Percentiles rank a stretch among this genome's conserved stretches.
phyloP scores from a whole-genome alignment of 2,329 filamentous ascomycete genomes.

The Endoconidiophora laricicola region DNA sequence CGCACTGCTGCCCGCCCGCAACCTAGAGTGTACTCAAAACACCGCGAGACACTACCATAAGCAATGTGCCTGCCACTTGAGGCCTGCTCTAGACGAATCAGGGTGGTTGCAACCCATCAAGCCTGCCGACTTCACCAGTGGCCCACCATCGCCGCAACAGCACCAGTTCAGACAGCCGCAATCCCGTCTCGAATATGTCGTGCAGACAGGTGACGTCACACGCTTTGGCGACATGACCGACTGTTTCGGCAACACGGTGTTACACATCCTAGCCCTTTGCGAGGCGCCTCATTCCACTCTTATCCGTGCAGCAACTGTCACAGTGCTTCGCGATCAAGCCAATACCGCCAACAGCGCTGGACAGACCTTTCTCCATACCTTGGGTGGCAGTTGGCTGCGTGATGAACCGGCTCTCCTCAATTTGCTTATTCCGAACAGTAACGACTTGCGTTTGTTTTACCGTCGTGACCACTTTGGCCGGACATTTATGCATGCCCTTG shows the following conservation, averaged over 20 bases:
- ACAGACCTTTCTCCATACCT: slow-evolving; percentile 33
- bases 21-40: too few relatives aligned
- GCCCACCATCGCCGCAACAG: too few relatives aligned
- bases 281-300: slow-evolving; percentile 15
- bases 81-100: slow-evolving; percentile 15
- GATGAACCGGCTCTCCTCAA: slow-evolving; percentile 13
- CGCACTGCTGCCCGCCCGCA: slow-evolving; percentile 1
- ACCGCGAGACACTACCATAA: too few relatives aligned
- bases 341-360: slow-evolving; percentile 26
- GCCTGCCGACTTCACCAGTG: too few relatives aligned
- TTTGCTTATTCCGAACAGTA: slow-evolving; percentile 17
- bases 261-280: slow-evolving; percentile 30
- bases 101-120: slow-evolving; percentile 18
- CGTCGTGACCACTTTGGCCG: slow-evolving; percentile 34
- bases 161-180: too few relatives aligned
- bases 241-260: slow-evolving; percentile 30
- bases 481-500: slow-evolving; percentile 32
- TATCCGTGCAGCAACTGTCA: slow-evolving; percentile 12
- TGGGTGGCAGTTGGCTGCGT: slow-evolving; percentile 23
- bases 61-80: slow-evolving; percentile 19
- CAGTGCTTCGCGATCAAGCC: neutral
- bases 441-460: slow-evolving; percentile 18
- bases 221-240: slow-evolving; percentile 18
- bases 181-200: neutral
- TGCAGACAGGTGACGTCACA: slow-evolving; percentile 1